Evolutionary conservation across 192 early-diverging fungal genomes (phyloP).

Genomic region (Endogone sp.): DNA sequence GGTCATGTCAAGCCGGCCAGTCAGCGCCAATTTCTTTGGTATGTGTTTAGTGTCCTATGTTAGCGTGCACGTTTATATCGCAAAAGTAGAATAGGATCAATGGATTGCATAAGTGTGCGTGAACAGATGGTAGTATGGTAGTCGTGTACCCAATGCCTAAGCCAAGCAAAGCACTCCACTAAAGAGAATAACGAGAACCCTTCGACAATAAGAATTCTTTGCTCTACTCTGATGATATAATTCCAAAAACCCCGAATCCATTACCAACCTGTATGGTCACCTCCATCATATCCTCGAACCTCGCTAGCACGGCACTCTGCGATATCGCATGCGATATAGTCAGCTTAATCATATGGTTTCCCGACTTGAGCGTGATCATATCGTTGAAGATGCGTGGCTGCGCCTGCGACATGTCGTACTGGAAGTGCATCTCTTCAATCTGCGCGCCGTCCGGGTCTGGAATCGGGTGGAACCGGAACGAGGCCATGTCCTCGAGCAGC

Average conservation of each 20-base stretch:
- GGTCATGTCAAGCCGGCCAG: slow-evolving; percentile 45
- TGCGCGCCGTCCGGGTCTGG: slow-evolving; percentile 52
- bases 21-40: slow-evolving; percentile 53
- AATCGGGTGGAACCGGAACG: slow-evolving; percentile 34
- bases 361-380: slow-evolving; percentile 73
- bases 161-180: too few species aligned
- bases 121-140: too few species aligned
- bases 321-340: slow-evolving; percentile 51
- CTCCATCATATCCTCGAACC: slow-evolving; percentile 59
- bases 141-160: too few species aligned
- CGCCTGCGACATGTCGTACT: slow-evolving; percentile 61
- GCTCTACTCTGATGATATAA: neutral
- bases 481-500: slow-evolving; percentile 41
- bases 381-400: slow-evolving; percentile 82
- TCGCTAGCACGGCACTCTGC: slow-evolving; percentile 54
- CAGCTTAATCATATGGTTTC: slow-evolving; percentile 59
- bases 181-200: too few species aligned
- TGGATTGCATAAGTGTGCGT: too few species aligned
- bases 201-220: too few species aligned
- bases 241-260: neutral
- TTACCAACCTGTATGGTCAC: slow-evolving; percentile 48
- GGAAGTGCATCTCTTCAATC: slow-evolving; percentile 77
- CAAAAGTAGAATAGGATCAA: too few species aligned
- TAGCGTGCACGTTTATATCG: neutral
- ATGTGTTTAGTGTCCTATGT: slow-evolving; percentile 48